Conservation (phyloP, 2,329 filamentous ascomycete genomes). For the Phyllosticta citriasiana region DNA sequence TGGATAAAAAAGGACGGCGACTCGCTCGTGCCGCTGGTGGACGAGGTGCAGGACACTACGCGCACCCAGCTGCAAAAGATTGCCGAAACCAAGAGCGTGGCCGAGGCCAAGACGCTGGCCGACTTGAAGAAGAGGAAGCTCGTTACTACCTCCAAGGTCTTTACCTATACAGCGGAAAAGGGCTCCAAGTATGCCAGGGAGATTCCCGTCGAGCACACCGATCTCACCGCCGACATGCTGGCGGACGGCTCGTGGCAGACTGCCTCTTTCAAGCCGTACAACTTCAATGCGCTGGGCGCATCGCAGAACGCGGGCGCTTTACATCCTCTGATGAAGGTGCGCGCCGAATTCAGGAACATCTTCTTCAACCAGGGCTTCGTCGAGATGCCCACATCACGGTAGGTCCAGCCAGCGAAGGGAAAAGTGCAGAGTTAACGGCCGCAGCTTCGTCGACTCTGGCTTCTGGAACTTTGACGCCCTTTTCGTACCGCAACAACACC, state of each 20-base stretch:
- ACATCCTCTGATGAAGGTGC: slow-evolving; percentile 74
- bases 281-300: slow-evolving; percentile 64
- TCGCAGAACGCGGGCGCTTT: slow-evolving; percentile 42
- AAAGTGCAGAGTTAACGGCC: background rate
- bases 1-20: slow-evolving; percentile 56
- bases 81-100: slow-evolving; percentile 56
- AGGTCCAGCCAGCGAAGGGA: slow-evolving; percentile 12
- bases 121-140: slow-evolving; percentile 92
- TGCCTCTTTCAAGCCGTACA: slow-evolving; percentile 76
- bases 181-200: slow-evolving; percentile 81
- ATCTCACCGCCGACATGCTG: slow-evolving; percentile 90
- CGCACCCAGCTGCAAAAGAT: slow-evolving; percentile 66
- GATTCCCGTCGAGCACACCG: slow-evolving; percentile 86
- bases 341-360: slow-evolving; percentile 90
- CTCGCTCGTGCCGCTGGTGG: slow-evolving; percentile 45
- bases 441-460: slow-evolving; percentile 77
- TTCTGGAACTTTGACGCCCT: slow-evolving; percentile 99
- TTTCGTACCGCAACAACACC: slow-evolving; percentile 95
- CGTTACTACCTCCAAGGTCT: slow-evolving; percentile 70
- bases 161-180: slow-evolving; percentile 75
- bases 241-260: slow-evolving; percentile 83
- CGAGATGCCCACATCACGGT: slow-evolving; percentile 89
- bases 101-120: slow-evolving; percentile 63
- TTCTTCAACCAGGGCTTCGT: slow-evolving; percentile 99
- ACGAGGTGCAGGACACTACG: slow-evolving; percentile 72